Evolutionary conservation across 1,139 yeast species (phyloP), one percentile per base, ranked within the genome.

Genomic region (Blastobotrys arbuscula): DNA sequence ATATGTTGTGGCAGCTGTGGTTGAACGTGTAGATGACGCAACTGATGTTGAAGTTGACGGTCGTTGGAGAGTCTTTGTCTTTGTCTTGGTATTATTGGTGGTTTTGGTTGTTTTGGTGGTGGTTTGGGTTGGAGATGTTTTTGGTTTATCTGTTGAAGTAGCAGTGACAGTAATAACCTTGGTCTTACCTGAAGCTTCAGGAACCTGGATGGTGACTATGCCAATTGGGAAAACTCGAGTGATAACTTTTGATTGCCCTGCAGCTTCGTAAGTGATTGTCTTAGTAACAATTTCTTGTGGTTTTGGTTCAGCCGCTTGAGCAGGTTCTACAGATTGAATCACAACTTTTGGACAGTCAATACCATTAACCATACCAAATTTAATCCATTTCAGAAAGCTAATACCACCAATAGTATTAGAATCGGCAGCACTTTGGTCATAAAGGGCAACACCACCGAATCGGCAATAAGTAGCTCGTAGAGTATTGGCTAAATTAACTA

Each of bases 381-480:
- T 76, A 70, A 78, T 67, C 15, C 68, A 70, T 28, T 62, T 66
- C 36, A 70, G 77, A 61, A 66, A 78, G 49, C 68, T 70, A 43
- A 72, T 70, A 23, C 61, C 65, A 16, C 48, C n/a, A 10, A 35
- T 69, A 44, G 72, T 70, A 59, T 85, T 85, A 3, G 73, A 64
- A 65, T 74, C 76, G 13, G 83, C 89, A 65, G 84, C 88, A 48
- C 94, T 83, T 45, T 95, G 96, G 68, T 89, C 96, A 96, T 96
- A 89, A 57, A 88, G 69, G 71, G 85, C 80, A 55, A 89, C 76
- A 62, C 97, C 97, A 54, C 95, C 96, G 61, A 88, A 85, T 45
- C 76, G 67, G 21, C 59, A 45, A 50, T 71, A 66, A 39, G 74
- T 65, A 43, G 73, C 68, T 45, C 58, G 56, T 7, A 61, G 55